Conservation (phyloP, 1,139 yeast species). For the Suhomyces terraborum region DNA sequence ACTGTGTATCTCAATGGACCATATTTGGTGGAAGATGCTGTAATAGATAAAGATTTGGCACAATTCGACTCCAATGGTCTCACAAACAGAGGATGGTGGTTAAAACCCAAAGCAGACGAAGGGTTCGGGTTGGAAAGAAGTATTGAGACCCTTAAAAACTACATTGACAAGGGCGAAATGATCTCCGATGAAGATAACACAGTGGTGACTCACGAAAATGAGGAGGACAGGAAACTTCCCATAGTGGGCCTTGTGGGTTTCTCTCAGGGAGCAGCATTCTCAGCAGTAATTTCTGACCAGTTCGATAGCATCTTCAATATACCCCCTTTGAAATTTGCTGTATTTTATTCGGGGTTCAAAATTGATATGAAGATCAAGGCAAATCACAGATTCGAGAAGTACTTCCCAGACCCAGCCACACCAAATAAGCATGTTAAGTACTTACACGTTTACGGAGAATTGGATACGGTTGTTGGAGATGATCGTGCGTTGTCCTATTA, state of each 20-base stretch:
- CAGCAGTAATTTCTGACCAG: constrained; percentile 36
- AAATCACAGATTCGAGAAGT: constrained; percentile 26
- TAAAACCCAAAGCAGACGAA: constrained; percentile 26
- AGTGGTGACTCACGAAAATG: constrained; percentile 22
- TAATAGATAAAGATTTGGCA: constrained; percentile 52
- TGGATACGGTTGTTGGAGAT: constrained; percentile 87
- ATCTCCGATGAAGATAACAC: constrained; percentile 32
- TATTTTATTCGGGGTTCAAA: constrained; percentile 78
- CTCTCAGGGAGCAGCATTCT: constrained; percentile 54
- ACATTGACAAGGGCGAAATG: constrained; percentile 34
- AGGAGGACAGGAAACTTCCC: constrained; percentile 32
- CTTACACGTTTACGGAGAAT: constrained; percentile 80
- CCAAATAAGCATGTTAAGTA: constrained; percentile 32
- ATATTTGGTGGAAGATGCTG: constrained; percentile 48
- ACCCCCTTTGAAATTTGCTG: constrained; percentile 60
- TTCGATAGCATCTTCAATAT: constrained; percentile 33
- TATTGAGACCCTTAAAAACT: constrained; percentile 33
- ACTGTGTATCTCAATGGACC: constrained; percentile 83
- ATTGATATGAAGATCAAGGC: constrained; percentile 49
- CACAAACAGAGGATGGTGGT: constrained; percentile 43
- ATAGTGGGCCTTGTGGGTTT: constrained; percentile 47
- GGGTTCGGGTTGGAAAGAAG: constrained; percentile 32
- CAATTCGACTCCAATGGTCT: constrained; percentile 34
- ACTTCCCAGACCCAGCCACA: constrained; percentile 29
- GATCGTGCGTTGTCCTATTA: constrained; percentile 61